A percentile compares a stretch with the other conserved stretches of the same genome.
These are phyloP conservation scores for Lepidium didymum DNA, from an alignment of 345 rosid species.

Conservation along the genomic window DNA sequence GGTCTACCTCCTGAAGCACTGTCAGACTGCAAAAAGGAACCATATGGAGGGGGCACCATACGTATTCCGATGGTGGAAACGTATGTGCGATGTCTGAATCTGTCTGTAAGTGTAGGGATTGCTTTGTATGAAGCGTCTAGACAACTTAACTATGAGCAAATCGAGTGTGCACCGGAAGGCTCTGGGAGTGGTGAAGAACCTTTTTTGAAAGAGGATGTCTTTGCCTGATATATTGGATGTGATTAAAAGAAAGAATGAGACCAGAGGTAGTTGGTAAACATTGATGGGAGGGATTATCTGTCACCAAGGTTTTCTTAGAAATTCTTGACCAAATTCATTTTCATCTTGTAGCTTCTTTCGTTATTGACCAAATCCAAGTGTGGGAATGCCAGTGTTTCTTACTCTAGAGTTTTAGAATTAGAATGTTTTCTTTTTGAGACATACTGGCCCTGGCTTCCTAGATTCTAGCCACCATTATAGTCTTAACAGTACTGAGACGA, in stretches of 20 bases:
- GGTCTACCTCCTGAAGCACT: constrained; percentile 84
- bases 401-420: neutral
- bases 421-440: neutral
- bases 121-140: constrained; percentile 90
- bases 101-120: constrained; percentile 86
- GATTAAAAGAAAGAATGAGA: neutral
- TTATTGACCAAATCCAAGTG: neutral
- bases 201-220: constrained; percentile 54
- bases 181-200: constrained; percentile 25
- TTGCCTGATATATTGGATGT: constrained; percentile 35
- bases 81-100: constrained; percentile 84
- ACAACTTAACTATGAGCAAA: constrained; percentile 74
- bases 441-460: neutral
- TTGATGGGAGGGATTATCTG: neutral
- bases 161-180: constrained; percentile 35
- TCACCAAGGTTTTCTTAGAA: neutral
- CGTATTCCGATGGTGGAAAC: constrained; percentile 94
- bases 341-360: neutral
- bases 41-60: constrained; percentile 65
- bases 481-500: neutral
- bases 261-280: neutral
- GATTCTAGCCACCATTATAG: neutral
- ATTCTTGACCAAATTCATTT: neutral
- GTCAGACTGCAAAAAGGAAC: constrained; percentile 52
- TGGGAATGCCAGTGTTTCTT: neutral